Conservation (phyloP, 129 eudicot genomes). For the Chrysanthemum seticuspe region DNA sequence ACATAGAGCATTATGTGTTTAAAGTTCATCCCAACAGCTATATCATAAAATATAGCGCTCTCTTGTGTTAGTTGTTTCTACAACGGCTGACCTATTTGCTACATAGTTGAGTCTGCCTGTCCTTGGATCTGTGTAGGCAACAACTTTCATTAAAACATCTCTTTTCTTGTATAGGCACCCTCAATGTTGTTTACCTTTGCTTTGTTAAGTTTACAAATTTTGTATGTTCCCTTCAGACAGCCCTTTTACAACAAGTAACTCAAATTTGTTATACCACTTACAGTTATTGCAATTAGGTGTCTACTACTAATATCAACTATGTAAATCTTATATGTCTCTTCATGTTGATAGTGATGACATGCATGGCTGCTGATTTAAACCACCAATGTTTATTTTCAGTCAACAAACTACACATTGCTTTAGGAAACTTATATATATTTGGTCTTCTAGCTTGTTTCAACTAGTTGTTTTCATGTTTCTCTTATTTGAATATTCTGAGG, state of each 20-base stretch:
- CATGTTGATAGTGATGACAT: too few species aligned
- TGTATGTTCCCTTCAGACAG: too few species aligned
- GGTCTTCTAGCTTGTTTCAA: not conserved
- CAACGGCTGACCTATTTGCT: not conserved
- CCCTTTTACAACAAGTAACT: too few species aligned
- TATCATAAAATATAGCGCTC: not conserved
- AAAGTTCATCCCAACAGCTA: slow-evolving; percentile 2
- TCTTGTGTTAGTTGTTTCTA: not conserved
- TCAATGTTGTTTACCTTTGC: not conserved
- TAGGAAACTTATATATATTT: not conserved
- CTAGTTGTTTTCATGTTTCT: not conserved
- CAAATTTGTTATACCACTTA: too few species aligned
- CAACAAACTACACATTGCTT: too few species aligned
- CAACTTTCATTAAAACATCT: not conserved
- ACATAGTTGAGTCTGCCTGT: slow-evolving; percentile 11
- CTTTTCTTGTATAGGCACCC: slow-evolving; percentile 1
- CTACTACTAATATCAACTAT: too few species aligned
- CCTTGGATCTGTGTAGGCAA: slow-evolving; percentile 10
- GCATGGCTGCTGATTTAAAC: too few species aligned
- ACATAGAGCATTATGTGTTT: not conserved
- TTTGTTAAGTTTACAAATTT: too few species aligned
- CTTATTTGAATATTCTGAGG: not conserved
- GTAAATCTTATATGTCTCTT: too few species aligned
- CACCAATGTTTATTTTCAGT: too few species aligned
- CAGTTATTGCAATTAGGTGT: slow-evolving; percentile 24